Evolutionary conservation across 495 filamentous ascomycete genomes (phyloP).

Genomic region (Choiromyces venosus): DNA sequence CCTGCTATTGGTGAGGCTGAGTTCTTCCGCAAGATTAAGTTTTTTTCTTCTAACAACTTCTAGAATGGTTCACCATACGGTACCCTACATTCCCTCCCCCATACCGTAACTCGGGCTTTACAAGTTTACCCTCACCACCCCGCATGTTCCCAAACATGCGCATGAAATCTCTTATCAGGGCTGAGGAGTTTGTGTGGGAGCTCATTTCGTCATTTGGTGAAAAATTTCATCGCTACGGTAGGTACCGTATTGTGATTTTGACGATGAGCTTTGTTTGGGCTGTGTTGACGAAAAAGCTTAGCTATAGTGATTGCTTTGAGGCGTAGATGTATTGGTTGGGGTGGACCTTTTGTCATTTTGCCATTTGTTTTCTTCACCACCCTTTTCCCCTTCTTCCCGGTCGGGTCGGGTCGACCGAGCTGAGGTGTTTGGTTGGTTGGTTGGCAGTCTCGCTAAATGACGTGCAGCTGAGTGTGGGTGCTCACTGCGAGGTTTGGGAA

Average conservation of each 20-base stretch:
- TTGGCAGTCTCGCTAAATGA: not conserved
- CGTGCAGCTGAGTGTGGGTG: not conserved
- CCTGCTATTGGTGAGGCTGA: not conserved
- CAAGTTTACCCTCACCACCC: not conserved
- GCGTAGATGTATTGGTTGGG: not conserved
- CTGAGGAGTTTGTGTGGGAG: not conserved
- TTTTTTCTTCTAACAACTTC: not conserved
- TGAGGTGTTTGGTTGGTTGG: slow-evolving; percentile 1
- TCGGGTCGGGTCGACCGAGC: not conserved
- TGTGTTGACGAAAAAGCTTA: too few relatives aligned
- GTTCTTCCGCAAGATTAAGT: not conserved
- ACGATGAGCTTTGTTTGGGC: not conserved
- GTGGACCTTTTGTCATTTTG: too few relatives aligned
- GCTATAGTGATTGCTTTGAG: not conserved
- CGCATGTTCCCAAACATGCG: not conserved
- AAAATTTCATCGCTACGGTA: not conserved
- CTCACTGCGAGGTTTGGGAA: not conserved
- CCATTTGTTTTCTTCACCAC: not conserved
- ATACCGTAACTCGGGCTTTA: not conserved
- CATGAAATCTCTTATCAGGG: not conserved
- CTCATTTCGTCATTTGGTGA: not conserved
- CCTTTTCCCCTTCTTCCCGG: too few relatives aligned
- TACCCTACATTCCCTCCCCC: not conserved
- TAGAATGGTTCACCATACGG: not conserved
- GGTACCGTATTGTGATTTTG: not conserved